These are phyloP conservation scores for Plenodomus lindquistii DNA, from an alignment of 2,329 filamentous ascomycete genomes.

Conservation along the genomic window DNA sequence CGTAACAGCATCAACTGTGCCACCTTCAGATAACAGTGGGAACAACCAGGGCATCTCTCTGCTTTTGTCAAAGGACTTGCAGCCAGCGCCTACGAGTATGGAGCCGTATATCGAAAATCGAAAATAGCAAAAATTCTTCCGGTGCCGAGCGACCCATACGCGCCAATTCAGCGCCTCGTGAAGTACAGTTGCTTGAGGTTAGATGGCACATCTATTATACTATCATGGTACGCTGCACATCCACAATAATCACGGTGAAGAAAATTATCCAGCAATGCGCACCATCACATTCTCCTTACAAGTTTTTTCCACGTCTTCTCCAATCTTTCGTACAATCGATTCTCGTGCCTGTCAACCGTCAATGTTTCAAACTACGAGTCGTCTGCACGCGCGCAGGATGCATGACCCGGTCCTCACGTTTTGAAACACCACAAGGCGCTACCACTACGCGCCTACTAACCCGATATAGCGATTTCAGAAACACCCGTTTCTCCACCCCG, in stretches of 20 bases:
- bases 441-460: constrained; percentile 17
- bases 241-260: not conserved
- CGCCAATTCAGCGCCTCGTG: constrained; percentile 12
- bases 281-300: no score
- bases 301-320: no score
- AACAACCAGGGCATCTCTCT: constrained; percentile 2
- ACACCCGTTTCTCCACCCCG: constrained; percentile 24
- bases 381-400: not conserved
- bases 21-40: constrained; percentile 1
- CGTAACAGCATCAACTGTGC: not conserved
- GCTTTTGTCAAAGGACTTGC: not conserved
- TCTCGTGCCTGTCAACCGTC: not conserved
- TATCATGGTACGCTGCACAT: not conserved
- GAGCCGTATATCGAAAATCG: constrained; percentile 4
- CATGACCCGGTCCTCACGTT: constrained; percentile 4
- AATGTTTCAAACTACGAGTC: not conserved
- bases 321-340: no score
- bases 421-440: constrained; percentile 29
- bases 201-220: not conserved
- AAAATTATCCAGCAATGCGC: not conserved
- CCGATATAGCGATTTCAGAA: constrained; percentile 23
- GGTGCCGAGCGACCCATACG: not conserved
- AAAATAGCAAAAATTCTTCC: not conserved
- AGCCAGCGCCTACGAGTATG: constrained; percentile 9
- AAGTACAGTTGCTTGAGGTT: constrained; percentile 2